Evolutionary conservation across 768 basidiomycete species (phyloP).

Genomic region (Lentinula sp.): DNA sequence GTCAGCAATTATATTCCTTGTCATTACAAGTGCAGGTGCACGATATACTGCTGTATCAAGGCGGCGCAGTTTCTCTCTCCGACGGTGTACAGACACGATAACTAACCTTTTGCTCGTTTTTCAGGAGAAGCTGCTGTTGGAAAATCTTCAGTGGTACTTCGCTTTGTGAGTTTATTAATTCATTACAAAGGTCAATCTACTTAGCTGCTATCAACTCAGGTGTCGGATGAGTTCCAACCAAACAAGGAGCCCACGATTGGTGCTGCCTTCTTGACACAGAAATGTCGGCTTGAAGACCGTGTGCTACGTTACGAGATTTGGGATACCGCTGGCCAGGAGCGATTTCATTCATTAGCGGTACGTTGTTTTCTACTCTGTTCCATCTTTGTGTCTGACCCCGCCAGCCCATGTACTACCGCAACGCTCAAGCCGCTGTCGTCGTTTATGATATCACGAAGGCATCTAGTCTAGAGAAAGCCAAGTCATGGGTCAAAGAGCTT

Average conservation of each 20-base stretch:
- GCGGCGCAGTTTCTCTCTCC: slow-evolving; percentile 2
- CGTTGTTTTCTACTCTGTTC: slow-evolving; percentile 23
- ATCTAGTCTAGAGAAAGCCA: slow-evolving; percentile 93
- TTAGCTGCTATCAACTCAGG: slow-evolving; percentile 32
- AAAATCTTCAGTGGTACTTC: slow-evolving; percentile 96
- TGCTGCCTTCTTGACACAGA: slow-evolving; percentile 92
- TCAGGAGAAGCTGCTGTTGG: slow-evolving; percentile 97
- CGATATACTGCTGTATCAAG: neutral
- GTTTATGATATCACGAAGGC: slow-evolving; percentile 98
- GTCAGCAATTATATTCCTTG: slow-evolving; percentile 36
- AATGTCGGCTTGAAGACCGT: slow-evolving; percentile 92
- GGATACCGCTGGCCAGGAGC: slow-evolving; percentile 94
- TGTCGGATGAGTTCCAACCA: slow-evolving; percentile 95
- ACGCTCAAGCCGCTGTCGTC: slow-evolving; percentile 96
- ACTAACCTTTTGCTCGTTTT: slow-evolving; percentile 2
- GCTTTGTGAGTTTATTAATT: slow-evolving; percentile 69
- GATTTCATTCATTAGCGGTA: slow-evolving; percentile 95
- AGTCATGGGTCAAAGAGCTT: slow-evolving; percentile 99
- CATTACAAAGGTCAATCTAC: neutral
- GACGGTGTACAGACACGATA: neutral
- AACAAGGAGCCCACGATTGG: slow-evolving; percentile 99
- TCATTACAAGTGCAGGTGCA: slow-evolving; percentile 1
- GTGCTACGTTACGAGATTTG: slow-evolving; percentile 94
- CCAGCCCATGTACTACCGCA: slow-evolving; percentile 98
- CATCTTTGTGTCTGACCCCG: slow-evolving; percentile 8